These are phyloP conservation scores for Talaromyces borbonicus DNA, from an alignment of 495 filamentous ascomycete genomes.

Conservation along the genomic window DNA sequence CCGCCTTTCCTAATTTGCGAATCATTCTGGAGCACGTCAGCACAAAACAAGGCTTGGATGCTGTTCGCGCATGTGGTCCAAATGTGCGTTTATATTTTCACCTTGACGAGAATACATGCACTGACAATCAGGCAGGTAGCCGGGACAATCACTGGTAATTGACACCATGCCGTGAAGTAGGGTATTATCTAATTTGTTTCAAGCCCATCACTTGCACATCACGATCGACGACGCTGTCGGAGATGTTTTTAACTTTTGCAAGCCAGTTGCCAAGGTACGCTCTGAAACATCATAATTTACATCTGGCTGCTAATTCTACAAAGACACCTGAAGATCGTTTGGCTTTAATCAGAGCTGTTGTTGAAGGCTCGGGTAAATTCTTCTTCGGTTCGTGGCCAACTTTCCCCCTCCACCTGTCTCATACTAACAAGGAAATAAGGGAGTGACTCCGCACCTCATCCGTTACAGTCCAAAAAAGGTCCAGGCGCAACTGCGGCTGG, in stretches of 20 bases:
- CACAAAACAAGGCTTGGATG: slow-evolving; percentile 68
- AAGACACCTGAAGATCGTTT: slow-evolving; percentile 57
- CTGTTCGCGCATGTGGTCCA: slow-evolving; percentile 63
- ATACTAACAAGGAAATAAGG: slow-evolving; percentile 12
- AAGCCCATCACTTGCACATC: slow-evolving; percentile 71
- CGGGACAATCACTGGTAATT: slow-evolving; percentile 46
- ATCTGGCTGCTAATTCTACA: slow-evolving; percentile 13
- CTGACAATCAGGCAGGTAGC: slow-evolving; percentile 16
- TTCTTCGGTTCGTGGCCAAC: slow-evolving; percentile 49
- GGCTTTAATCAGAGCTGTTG: slow-evolving; percentile 60
- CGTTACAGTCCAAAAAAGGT: slow-evolving; percentile 58
- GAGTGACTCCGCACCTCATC: slow-evolving; percentile 69
- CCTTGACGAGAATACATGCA: no score
- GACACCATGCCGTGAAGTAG: background rate
- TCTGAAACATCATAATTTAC: background rate
- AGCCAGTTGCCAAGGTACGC: slow-evolving; percentile 60
- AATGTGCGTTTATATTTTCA: slow-evolving; percentile 39
- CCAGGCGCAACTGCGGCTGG: slow-evolving; percentile 63
- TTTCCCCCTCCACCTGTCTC: background rate
- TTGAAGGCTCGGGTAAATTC: slow-evolving; percentile 64
- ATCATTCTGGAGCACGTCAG: slow-evolving; percentile 77
- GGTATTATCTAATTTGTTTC: slow-evolving; percentile 8
- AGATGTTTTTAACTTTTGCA: slow-evolving; percentile 79
- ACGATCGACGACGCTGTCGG: slow-evolving; percentile 66
- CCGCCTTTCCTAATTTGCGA: slow-evolving; percentile 65